These are phyloP conservation scores for Patellifolia procumbens DNA, from an alignment of 179 eudicot genomes.

Conservation along the genomic window DNA sequence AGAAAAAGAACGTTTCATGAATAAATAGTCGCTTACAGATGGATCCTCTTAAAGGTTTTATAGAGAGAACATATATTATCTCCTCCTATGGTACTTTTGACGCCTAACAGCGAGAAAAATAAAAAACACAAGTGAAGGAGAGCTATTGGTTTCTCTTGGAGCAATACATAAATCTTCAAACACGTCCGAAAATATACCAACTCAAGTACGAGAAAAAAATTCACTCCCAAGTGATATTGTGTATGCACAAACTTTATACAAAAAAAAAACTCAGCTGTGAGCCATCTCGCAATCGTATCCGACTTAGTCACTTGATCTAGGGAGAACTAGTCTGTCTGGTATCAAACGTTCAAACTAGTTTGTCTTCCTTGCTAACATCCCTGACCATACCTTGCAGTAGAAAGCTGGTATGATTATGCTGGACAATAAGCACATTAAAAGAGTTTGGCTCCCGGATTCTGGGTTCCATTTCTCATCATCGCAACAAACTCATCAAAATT, in stretches of 20 bases:
- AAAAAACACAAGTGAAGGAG: neutral
- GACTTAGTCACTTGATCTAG: constrained; percentile 4
- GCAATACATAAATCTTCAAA: constrained; percentile 19
- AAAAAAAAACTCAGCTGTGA: constrained; percentile 21
- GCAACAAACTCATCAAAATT: constrained; percentile 59
- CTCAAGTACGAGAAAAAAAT: constrained; percentile 15
- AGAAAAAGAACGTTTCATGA: neutral
- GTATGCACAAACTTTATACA: constrained; percentile 40
- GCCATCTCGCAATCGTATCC: constrained; percentile 4
- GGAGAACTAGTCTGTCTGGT: neutral
- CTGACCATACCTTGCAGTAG: constrained; percentile 5
- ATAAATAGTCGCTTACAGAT: constrained; percentile 11
- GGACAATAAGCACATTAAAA: constrained; percentile 25
- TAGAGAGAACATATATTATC: neutral
- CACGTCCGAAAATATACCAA: constrained; percentile 21
- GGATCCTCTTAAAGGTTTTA: neutral
- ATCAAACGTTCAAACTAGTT: neutral
- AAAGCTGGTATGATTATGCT: neutral
- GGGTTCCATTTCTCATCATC: constrained; percentile 76
- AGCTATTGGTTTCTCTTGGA: neutral
- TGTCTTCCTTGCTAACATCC: neutral
- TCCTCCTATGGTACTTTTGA: neutral
- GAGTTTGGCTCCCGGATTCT: constrained; percentile 50
- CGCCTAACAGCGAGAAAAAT: neutral
- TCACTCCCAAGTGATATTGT: constrained; percentile 16